Evolutionary conservation across 345 rosid species (phyloP), one percentile per base, ranked within the genome.

Genomic region (Gossypium longicalyx): DNA sequence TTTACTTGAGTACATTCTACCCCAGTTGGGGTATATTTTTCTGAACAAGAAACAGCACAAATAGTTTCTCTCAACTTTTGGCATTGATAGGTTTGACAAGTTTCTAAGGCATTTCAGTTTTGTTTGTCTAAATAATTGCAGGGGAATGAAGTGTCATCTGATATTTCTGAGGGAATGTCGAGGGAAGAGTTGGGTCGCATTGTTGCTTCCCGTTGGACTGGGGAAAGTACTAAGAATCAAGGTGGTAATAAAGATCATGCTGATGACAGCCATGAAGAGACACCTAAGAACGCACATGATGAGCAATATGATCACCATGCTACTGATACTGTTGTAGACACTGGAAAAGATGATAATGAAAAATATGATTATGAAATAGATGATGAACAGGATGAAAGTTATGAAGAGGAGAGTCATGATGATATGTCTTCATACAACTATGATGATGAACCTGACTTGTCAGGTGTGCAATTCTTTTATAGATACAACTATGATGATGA

Each of bases 171-270:
- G 77, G 96, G 83, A 64, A 84, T 93, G 82, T 96, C 99, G 62
- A 90, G 83, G 82, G 99, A 90, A 80, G 95, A 96, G 84, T 75
- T 91, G 79, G 98, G 99, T 77, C 93, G 86, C 74, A 92, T 91
- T 77, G 89, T 96, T 80, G 98, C 95, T 41, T 96, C 98, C 78
- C 95, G 98, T 53, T 96, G 99, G 99, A 93, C 99, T 4, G 93
- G 99, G 77, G 87, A 85, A 74, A 87, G 78, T 62, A 67, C 85
- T 29, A 89, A 87, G 71, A 85, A 85, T 79, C 80, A 84, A 78
- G 83, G 76, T 56, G 86, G 38, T 72, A 67, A 72, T 43, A 70
- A 76, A 69, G 80, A 76, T 67, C 81, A 77, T 20, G 71, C 77
- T 69, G 85, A 83, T 77, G 83, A 83, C 73, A 81, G 68, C 75